phyloP scores from a whole-genome alignment of 2,329 filamentous ascomycete genomes.

The Penicillium decumbens region DNA sequence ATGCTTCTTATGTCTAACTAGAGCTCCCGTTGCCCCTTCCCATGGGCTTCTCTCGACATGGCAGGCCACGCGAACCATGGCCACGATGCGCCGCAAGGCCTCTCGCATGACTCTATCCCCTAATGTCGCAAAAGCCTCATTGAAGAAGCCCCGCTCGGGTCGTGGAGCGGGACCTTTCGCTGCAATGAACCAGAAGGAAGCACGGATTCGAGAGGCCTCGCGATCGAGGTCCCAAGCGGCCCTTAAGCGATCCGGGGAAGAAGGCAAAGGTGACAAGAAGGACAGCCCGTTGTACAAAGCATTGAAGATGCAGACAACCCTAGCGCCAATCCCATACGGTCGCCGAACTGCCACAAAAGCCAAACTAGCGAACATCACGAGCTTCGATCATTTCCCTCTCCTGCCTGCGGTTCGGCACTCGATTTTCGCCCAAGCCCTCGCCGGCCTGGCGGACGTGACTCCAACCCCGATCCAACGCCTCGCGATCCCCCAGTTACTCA shows the following conservation, averaged over 20 bases:
- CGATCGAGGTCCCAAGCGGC: conserved; percentile 38
- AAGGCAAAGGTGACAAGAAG: conserved; percentile 40
- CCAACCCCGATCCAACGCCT: conserved; percentile 88
- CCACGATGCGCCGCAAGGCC: conserved; percentile 32
- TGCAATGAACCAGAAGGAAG: conserved; percentile 55
- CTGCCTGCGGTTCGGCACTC: conserved; percentile 67
- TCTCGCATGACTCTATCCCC: conserved; percentile 38
- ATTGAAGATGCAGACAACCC: conserved; percentile 84
- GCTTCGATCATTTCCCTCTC: conserved; percentile 76
- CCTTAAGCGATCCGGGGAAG: conserved; percentile 40
- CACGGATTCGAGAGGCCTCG: conserved; percentile 43
- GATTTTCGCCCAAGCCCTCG: conserved; percentile 67
- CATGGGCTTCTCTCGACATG: conserved; percentile 20
- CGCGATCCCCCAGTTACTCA: conserved; percentile 74
- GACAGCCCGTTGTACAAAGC: conserved; percentile 64
- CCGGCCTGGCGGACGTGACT: conserved; percentile 66
- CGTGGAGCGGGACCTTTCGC: conserved; percentile 53
- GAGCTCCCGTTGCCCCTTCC: conserved; percentile 16
- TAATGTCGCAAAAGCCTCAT: conserved; percentile 26
- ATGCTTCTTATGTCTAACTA: conserved; percentile 34
- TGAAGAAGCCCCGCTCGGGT: conserved; percentile 37
- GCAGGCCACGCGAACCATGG: conserved; percentile 32
- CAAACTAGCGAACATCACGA: conserved; percentile 61
- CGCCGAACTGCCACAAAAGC: conserved; percentile 60
- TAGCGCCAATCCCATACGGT: conserved; percentile 72